Evolutionary conservation across 805 yeast genomes (phyloP), one percentile per base, ranked within the genome.

Genomic region (Isabelozyma rhagii): DNA sequence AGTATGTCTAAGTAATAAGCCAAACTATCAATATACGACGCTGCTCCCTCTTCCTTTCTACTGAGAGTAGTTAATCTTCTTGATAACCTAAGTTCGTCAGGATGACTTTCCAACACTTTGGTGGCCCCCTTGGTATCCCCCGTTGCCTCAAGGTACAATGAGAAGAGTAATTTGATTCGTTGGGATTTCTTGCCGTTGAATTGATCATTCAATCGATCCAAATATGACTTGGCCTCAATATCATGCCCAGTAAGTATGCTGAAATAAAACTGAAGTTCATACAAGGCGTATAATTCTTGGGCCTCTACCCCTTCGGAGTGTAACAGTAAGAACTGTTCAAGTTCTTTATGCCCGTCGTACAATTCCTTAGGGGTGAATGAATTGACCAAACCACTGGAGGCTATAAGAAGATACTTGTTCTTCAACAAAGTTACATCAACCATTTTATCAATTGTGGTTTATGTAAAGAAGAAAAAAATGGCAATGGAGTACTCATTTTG

Each of bases 241-340:
- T 89, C 96, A 50, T 82, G 78, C 46, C 80, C 74, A n/a, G 86
- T 67, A 44, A 72, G 61, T 38, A 92, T 65, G 5, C 84, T 70
- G 14, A 91, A 72, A 59, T 81, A 82, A 64, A 89, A 89, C 46
- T 87, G 83, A 58, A 89, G 77, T 63, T 89, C 96, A 55, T 84
- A 72, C 29, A 92, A 64, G 7, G 79, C 74, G 62, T 78, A 84
- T 38, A 68, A 64, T 47, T 78, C 81, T 46, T 78, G 66, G n/a
- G 81, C 75, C 17, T 71, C 67, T n/a, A 69, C 55, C 29, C 64
- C 46, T 49, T 73, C 72, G 10, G 59, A 51, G 43, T 63, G 50
- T 10, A 59, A 47, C 10, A 60, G 49, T 21, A 81, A 59, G 55
- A 56, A 77, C 41, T 48, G 55, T 34, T 63, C 65, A 27, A 82